Evolutionary conservation across 257 asterid species (phyloP).

Genomic region (Penstemon davidsonii): DNA sequence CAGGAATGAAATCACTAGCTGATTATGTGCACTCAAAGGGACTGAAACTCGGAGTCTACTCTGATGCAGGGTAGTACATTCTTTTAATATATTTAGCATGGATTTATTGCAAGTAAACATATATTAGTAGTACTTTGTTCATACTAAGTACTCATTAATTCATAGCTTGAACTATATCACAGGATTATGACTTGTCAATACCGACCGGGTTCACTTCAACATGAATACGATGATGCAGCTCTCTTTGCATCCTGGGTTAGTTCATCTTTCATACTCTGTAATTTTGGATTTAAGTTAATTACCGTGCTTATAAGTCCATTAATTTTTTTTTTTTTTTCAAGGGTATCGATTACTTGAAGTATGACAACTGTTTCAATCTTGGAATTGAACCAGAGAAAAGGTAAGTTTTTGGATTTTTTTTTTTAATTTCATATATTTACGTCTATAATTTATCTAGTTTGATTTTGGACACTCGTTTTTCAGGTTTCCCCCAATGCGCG

Average conservation of each 20-base stretch:
- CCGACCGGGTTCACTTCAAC: conserved; percentile 87
- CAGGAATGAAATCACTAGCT: conserved; percentile 84
- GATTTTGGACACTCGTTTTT: conserved; percentile 16
- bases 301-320: conserved; percentile 20
- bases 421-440: too few relatives aligned
- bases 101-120: background rate
- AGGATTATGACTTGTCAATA: conserved; percentile 85
- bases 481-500: conserved; percentile 99
- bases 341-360: conserved; percentile 95
- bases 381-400: conserved; percentile 80
- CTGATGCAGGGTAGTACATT: conserved; percentile 91
- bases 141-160: conserved; percentile 25
- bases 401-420: conserved; percentile 31
- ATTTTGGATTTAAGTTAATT: background rate
- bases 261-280: conserved; percentile 8
- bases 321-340: conserved; percentile 26
- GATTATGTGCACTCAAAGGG: conserved; percentile 90
- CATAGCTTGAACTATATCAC: conserved; percentile 18
- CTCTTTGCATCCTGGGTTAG: conserved; percentile 95
- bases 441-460: background rate
- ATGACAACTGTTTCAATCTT: conserved; percentile 95
- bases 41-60: conserved; percentile 90
- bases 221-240: conserved; percentile 81
- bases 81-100: too few relatives aligned
- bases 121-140: background rate